phyloP scores from a whole-genome alignment of 2,329 filamentous ascomycete genomes.

The Fusarium stilboides region DNA sequence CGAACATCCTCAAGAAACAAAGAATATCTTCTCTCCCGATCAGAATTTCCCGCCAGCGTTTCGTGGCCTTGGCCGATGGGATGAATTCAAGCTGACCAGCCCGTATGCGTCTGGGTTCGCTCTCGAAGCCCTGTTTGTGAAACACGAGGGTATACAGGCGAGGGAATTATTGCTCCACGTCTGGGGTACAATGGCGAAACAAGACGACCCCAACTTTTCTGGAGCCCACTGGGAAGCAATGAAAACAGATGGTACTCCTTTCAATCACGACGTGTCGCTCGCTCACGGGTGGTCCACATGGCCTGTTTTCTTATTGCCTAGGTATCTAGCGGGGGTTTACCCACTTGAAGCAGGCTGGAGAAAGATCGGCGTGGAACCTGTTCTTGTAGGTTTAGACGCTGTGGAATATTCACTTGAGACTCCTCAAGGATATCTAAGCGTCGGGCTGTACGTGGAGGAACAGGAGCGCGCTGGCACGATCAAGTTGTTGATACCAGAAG shows the following conservation, averaged over 20 bases:
- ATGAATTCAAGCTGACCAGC: neutral
- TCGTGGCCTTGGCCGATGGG: neutral
- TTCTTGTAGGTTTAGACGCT: neutral
- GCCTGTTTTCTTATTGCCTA: neutral
- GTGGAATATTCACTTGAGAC: neutral
- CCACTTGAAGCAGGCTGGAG: slow-evolving; percentile 9
- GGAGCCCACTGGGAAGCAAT: slow-evolving; percentile 13
- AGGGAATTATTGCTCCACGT: neutral
- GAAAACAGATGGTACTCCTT: neutral
- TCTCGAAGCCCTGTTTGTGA: neutral
- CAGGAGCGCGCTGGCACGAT: accelerated
- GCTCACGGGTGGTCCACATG: slow-evolving; percentile 17
- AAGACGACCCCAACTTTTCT: neutral
- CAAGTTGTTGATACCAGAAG: accelerated
- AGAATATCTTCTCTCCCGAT: neutral
- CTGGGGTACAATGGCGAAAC: slow-evolving; percentile 5
- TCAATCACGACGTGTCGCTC: slow-evolving; percentile 4
- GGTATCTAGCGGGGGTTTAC: slow-evolving; percentile 13
- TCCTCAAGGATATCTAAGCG: neutral
- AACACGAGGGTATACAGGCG: neutral
- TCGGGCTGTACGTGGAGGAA: accelerated
- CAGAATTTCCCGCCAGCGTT: neutral
- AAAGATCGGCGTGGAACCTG: slow-evolving; percentile 1
- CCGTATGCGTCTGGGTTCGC: slow-evolving; percentile 13
- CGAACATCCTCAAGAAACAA: neutral